phyloP scores from a whole-genome alignment of 2,329 filamentous ascomycete genomes.

The Pezicula radicicola region DNA sequence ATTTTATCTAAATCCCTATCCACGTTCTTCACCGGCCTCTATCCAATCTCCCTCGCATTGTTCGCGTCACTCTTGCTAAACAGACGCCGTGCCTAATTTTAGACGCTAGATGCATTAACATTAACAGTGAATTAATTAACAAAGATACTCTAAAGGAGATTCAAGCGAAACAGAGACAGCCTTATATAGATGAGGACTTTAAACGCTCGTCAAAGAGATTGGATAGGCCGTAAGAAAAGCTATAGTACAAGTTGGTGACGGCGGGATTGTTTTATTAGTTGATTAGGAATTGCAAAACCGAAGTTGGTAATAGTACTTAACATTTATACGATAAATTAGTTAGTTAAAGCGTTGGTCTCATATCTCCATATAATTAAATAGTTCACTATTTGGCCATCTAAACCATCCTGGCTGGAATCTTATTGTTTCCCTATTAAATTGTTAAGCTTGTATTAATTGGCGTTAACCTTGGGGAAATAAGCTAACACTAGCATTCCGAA shows the following conservation, averaged over 20 bases:
- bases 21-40: too few relatives aligned
- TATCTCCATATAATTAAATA: too few relatives aligned
- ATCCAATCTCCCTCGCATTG: too few relatives aligned
- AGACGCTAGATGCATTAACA: constrained; percentile 92
- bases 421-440: constrained; percentile 39
- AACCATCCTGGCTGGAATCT: constrained; percentile 46
- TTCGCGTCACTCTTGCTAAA: too few relatives aligned
- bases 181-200: constrained; percentile 87
- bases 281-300: constrained; percentile 64
- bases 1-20: too few relatives aligned
- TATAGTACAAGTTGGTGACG: constrained; percentile 48
- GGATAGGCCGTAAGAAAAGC: constrained; percentile 57
- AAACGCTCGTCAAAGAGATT: constrained; percentile 67
- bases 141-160: constrained; percentile 86
- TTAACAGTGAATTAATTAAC: constrained; percentile 91
- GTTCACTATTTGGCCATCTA: too few relatives aligned
- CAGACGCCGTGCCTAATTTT: constrained; percentile 87
- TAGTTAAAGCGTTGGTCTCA: too few relatives aligned
- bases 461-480: constrained; percentile 15
- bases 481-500: constrained; percentile 38
- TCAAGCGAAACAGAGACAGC: constrained; percentile 82
- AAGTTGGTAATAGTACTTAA: constrained; percentile 39
- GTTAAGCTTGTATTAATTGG: constrained; percentile 8
- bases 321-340: neutral
- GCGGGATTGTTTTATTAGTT: constrained; percentile 55